Conservation (phyloP, 2,329 filamentous ascomycete species). For the Aspergillus sp. region DNA sequence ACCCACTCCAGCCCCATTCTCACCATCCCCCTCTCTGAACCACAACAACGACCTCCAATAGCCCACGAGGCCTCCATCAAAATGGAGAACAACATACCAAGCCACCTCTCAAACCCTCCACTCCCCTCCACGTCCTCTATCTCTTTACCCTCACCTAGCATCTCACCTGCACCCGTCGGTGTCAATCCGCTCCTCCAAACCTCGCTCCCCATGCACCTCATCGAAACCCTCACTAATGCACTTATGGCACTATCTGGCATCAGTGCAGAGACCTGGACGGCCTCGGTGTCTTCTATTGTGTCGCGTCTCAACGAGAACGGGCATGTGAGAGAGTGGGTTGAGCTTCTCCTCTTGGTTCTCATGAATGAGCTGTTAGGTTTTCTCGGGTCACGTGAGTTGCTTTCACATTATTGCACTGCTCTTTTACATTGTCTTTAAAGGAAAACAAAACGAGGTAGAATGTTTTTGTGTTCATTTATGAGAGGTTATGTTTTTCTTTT, state of each 20-base stretch:
- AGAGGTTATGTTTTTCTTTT: not conserved
- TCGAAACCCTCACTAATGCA: not conserved
- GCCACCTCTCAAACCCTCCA: not conserved
- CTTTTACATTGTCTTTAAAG: not conserved
- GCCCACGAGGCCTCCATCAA: too few relatives aligned
- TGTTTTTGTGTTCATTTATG: not conserved
- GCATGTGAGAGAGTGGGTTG: not conserved
- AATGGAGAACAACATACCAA: too few relatives aligned
- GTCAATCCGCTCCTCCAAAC: not conserved
- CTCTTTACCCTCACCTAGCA: not conserved
- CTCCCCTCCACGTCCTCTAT: not conserved
- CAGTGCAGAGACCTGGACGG: not conserved
- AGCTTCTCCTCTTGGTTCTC: not conserved
- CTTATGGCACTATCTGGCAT: not conserved
- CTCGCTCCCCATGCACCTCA: not conserved
- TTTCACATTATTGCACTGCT: not conserved
- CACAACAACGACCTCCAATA: not conserved
- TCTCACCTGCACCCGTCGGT: not conserved
- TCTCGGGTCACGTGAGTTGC: constrained; percentile 20
- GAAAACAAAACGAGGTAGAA: not conserved
- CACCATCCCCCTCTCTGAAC: not conserved
- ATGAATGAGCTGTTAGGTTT: constrained; percentile 17
- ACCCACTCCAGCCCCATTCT: not conserved
- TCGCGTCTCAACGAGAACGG: not conserved
- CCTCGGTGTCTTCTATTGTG: not conserved